Conservation (phyloP, 768 basidiomycete species). For the Coprinopsis strossmayeri region DNA sequence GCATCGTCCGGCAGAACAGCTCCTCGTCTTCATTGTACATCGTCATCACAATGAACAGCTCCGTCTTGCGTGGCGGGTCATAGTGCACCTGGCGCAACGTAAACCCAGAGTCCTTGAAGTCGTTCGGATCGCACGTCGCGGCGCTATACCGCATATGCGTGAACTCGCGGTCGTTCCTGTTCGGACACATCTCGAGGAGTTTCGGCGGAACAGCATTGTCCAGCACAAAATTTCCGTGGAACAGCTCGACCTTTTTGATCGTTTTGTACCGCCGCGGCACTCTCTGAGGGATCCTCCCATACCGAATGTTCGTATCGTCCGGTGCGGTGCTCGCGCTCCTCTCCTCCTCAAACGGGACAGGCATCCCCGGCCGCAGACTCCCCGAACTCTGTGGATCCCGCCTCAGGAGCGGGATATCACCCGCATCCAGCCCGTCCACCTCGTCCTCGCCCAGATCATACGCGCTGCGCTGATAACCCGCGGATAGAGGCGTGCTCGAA, state of each 20-base stretch:
- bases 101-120: slow-evolving; percentile 77
- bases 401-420: slow-evolving; percentile 61
- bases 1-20: slow-evolving; percentile 89
- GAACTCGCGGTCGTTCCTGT: slow-evolving; percentile 80
- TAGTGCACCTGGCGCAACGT: slow-evolving; percentile 88
- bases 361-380: slow-evolving; percentile 29
- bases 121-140: slow-evolving; percentile 93
- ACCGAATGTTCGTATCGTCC: slow-evolving; percentile 54
- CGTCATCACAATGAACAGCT: slow-evolving; percentile 95
- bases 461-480: slow-evolving; percentile 13
- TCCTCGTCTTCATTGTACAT: slow-evolving; percentile 97
- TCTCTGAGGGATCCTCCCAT: slow-evolving; percentile 86
- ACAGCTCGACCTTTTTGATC: slow-evolving; percentile 79
- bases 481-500: slow-evolving; percentile 9
- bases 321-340: slow-evolving; percentile 15
- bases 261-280: slow-evolving; percentile 90
- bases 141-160: slow-evolving; percentile 96
- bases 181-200: slow-evolving; percentile 74
- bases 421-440: slow-evolving; percentile 41
- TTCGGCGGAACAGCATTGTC: slow-evolving; percentile 91
- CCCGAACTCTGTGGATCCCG: too few species aligned
- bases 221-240: slow-evolving; percentile 90
- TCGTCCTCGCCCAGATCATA: slow-evolving; percentile 38
- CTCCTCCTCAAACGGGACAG: slow-evolving; percentile 21
- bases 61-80: slow-evolving; percentile 84